Percentiles rank a stretch among this genome's conserved stretches.
Conservation (phyloP, 176 grass and related monocot species). For the Oryza nivara region DNA sequence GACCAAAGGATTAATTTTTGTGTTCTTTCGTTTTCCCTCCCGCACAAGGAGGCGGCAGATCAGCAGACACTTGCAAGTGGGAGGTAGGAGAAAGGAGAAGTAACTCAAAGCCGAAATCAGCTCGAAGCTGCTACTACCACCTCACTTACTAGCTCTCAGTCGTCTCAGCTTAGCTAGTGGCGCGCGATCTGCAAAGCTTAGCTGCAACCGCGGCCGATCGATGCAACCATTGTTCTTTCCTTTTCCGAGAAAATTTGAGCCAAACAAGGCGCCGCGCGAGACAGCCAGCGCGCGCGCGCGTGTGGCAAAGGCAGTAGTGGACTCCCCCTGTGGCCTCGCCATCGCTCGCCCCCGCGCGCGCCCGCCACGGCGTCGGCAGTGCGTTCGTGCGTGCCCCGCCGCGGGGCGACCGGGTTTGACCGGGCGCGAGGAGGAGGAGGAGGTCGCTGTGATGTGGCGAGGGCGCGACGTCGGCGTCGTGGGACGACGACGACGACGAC, state of each 20-base stretch:
- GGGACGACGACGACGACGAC: neutral
- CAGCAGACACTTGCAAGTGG: neutral
- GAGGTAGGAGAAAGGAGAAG: neutral
- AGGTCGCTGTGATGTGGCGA: neutral
- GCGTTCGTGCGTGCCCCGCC: neutral
- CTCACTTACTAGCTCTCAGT: too few species aligned
- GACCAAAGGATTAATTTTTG: neutral
- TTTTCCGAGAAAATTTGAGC: conserved; percentile 37
- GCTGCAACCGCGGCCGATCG: neutral
- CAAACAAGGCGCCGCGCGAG: neutral
- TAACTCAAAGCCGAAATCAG: neutral
- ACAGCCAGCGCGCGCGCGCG: too few species aligned
- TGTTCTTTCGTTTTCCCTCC: neutral
- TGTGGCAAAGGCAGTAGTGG: neutral
- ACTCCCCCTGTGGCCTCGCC: neutral
- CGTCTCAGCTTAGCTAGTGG: neutral
- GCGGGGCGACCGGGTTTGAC: neutral
- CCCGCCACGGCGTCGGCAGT: neutral
- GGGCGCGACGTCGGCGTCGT: neutral
- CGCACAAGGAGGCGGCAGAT: neutral
- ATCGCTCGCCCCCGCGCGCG: neutral
- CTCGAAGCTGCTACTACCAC: neutral
- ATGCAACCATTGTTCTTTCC: neutral
- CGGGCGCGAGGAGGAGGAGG: too few species aligned
- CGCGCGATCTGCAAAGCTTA: neutral